A percentile compares a stretch with the other conserved stretches of the same genome.
These are phyloP conservation scores for Penicillium sp. DNA, from an alignment of 2,329 filamentous ascomycete genomes.

Conservation along the genomic window DNA sequence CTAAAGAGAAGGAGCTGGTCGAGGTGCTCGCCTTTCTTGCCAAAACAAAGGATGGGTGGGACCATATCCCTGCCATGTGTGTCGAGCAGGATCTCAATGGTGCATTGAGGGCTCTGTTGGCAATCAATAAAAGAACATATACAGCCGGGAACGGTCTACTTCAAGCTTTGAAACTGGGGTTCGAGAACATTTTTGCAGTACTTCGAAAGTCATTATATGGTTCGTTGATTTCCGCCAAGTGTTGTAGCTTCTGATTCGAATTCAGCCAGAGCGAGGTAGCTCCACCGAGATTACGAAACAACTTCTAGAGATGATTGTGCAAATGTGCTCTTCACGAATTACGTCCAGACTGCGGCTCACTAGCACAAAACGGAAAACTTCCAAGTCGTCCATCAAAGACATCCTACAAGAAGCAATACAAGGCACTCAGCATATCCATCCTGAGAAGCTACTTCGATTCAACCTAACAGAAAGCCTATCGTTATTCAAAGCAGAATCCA, in stretches of 20 bases:
- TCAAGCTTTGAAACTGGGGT: background rate
- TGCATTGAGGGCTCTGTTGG: background rate
- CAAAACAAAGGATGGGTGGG: background rate
- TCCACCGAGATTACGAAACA: slow-evolving; percentile 9
- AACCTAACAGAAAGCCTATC: slow-evolving; percentile 6
- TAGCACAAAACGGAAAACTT: background rate
- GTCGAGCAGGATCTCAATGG: background rate
- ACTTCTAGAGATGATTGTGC: slow-evolving; percentile 27
- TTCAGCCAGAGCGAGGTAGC: background rate
- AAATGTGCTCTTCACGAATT: background rate
- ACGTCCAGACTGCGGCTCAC: slow-evolving; percentile 9
- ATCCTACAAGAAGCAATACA: slow-evolving; percentile 10
- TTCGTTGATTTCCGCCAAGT: background rate
- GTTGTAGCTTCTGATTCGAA: slow-evolving; percentile 2
- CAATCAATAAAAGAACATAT: background rate
- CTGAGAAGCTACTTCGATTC: slow-evolving; percentile 9
- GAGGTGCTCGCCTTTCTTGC: too few relatives aligned
- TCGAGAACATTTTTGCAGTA: background rate
- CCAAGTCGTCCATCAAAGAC: slow-evolving; percentile 7
- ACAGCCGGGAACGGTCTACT: background rate
- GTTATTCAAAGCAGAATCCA: background rate
- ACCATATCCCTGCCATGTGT: background rate
- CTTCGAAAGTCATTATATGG: background rate
- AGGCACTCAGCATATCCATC: slow-evolving; percentile 1
- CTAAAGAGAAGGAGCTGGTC: too few relatives aligned